Evolutionary conservation across 1,284 basidiomycete genomes (phyloP), one percentile per base, ranked within the genome.

Genomic region (Butyriboletus regius): DNA sequence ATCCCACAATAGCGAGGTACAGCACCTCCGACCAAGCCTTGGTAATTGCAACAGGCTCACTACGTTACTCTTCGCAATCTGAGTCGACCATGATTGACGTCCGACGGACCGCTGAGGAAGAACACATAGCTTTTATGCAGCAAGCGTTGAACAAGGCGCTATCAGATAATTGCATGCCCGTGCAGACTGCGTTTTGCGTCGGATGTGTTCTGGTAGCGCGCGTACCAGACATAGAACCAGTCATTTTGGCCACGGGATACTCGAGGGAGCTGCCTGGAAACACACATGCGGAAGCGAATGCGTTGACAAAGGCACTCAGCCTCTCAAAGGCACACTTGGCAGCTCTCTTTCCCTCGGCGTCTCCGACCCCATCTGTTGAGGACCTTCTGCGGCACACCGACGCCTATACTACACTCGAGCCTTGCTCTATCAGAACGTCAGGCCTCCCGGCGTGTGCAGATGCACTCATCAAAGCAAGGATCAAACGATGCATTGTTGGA

Each of bases 231-330:
- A 54, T 66, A 53, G 22, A 64, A 49, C 68, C 78, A 42, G 58
- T 78, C 60, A 70, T 89, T 34, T 70, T 98, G 24, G 74, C 89
- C 7, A 84, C 85, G 7, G 94, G 94, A 24, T 95, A 85, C 70
- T 97, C 93, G 32, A 79, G 96, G 62, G 94, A 98, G 67, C 77
- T 97, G 0, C 78, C 83, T 2, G 95, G 94, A 45, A 98, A 98
- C 68, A 98, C 95, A 2, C 96, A 99, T 67, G 95, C 95, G 13
- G 95, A 99, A 71, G 91, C 94, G 20, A 96, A 95, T 64, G 94
- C 95, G 0, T 72, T 98, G 41, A 69, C 78, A 36, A 98, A 98
- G 64, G 80, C 86, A 13, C 67, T 70, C 32, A 47, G 59, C 17
- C 66, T 83, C 38, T 72, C 78, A 5, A 46, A 60, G 10, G 59